A percentile compares a stretch with the other conserved stretches of the same genome.
These are phyloP conservation scores for Cytospora piceicola DNA, from an alignment of 2,329 filamentous ascomycete species.

Conservation along the genomic window DNA sequence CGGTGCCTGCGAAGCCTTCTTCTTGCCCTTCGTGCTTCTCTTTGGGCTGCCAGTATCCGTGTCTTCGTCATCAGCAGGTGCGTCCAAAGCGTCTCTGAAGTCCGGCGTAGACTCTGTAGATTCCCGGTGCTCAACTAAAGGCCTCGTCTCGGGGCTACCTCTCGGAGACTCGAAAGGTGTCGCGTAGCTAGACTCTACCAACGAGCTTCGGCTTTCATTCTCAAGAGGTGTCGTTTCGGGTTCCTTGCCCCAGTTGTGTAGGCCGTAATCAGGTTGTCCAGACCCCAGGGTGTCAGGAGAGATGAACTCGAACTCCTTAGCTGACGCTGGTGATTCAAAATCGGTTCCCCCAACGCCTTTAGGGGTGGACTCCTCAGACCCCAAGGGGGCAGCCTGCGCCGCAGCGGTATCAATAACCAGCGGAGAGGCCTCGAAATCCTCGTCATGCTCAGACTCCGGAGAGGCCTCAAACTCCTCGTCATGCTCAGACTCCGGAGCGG, in stretches of 20 bases:
- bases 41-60: neutral
- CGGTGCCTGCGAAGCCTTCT: neutral
- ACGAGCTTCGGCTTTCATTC: slow-evolving; percentile 13
- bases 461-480: slow-evolving; percentile 39
- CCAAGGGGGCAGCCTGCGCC: slow-evolving; percentile 52
- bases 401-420: slow-evolving; percentile 49
- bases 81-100: slow-evolving; percentile 14
- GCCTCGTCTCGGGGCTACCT: neutral
- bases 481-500: slow-evolving; percentile 39
- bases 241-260: slow-evolving; percentile 9
- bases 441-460: slow-evolving; percentile 38
- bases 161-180: slow-evolving; percentile 25
- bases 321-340: slow-evolving; percentile 14
- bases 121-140: neutral
- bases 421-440: slow-evolving; percentile 31
- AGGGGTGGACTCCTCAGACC: slow-evolving; percentile 70
- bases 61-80: slow-evolving; percentile 13
- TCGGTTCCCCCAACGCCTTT: slow-evolving; percentile 38
- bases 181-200: slow-evolving; percentile 26
- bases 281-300: neutral
- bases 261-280: neutral
- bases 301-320: neutral
- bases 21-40: neutral
- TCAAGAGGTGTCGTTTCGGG: slow-evolving; percentile 1
- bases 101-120: slow-evolving; percentile 17